Percentiles rank a stretch among this genome's conserved stretches.
phyloP scores from a whole-genome alignment of 257 asterid species.

The Solanum dulcamara region DNA sequence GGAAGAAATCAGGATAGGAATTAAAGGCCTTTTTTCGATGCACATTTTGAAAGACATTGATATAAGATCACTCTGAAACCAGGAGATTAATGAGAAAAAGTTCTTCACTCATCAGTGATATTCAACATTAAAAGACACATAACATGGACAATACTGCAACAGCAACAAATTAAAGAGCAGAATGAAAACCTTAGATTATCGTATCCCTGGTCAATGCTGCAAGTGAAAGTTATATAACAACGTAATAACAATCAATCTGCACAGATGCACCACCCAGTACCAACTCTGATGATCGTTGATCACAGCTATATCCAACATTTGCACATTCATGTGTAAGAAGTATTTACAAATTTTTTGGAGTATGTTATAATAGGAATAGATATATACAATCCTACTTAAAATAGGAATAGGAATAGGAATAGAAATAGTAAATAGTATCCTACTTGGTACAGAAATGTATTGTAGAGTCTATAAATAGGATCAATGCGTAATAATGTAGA shows the following conservation, averaged over 20 bases:
- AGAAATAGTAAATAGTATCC: too few relatives aligned
- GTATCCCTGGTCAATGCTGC: not conserved
- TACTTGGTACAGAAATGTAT: too few relatives aligned
- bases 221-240: too few relatives aligned
- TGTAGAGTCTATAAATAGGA: too few relatives aligned
- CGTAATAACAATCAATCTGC: too few relatives aligned
- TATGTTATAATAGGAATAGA: too few relatives aligned
- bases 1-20: not conserved
- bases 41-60: not conserved
- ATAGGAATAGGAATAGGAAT: too few relatives aligned
- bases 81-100: not conserved
- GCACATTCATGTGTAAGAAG: not conserved
- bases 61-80: not conserved
- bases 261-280: too few relatives aligned
- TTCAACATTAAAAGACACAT: not conserved
- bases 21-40: not conserved
- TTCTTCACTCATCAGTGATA: not conserved
- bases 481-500: too few relatives aligned
- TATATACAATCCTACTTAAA: too few relatives aligned
- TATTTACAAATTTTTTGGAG: too few relatives aligned
- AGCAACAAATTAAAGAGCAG: not conserved
- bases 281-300: not conserved
- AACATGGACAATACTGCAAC: not conserved
- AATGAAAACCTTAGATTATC: not conserved
- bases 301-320: not conserved